phyloP scores from a whole-genome alignment of 192 early-diverging fungal genomes.

The Podila verticillata region DNA sequence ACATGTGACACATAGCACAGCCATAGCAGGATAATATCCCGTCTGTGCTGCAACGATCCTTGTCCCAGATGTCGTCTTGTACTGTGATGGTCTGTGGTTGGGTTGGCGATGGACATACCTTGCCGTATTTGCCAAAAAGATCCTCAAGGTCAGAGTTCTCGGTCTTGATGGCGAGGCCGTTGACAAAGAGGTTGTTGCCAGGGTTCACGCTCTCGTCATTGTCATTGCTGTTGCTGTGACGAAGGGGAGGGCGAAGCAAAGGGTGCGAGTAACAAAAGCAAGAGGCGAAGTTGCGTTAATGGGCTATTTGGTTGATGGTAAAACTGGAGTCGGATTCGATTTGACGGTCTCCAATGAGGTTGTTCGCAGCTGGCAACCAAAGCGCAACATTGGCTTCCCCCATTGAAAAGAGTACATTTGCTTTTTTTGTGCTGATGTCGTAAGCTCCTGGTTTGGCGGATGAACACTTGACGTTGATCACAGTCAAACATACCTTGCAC shows the following conservation, averaged over 20 bases:
- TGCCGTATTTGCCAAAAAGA: slow-evolving; percentile 76
- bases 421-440: too few species aligned
- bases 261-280: slow-evolving; percentile 1
- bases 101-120: slow-evolving; percentile 52
- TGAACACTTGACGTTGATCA: too few species aligned
- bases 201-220: slow-evolving; percentile 61
- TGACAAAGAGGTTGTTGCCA: slow-evolving; percentile 81
- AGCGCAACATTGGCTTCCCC: too few species aligned
- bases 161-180: slow-evolving; percentile 69
- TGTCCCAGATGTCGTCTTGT: neutral
- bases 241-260: slow-evolving; percentile 7
- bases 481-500: slow-evolving; percentile 28
- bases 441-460: neutral
- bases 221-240: slow-evolving; percentile 26
- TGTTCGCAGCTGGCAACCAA: neutral
- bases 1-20: neutral
- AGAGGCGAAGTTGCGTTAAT: neutral
- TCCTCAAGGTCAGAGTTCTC: slow-evolving; percentile 72
- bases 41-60: neutral
- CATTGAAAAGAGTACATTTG: too few species aligned
- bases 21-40: neutral
- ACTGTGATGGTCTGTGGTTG: neutral
- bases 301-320: too few species aligned
- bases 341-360: too few species aligned
- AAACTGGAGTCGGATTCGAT: too few species aligned